These are phyloP conservation scores for Astrephomene gubernaculifera DNA, from an alignment of 139 green algal species.

Conservation along the genomic window DNA sequence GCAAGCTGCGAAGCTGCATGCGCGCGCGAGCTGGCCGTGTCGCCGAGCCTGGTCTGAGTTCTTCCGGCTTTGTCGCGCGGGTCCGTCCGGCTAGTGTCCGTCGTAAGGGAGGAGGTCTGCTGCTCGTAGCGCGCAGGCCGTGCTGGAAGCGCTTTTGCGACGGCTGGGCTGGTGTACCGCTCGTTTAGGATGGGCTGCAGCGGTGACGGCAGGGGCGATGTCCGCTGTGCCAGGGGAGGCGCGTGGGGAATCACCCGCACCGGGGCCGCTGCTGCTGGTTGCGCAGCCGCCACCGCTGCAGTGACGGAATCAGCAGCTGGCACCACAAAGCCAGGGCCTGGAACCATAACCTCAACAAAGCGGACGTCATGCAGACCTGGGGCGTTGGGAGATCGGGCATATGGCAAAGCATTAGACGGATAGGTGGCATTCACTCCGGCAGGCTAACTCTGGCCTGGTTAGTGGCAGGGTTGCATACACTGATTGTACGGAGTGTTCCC, in stretches of 20 bases:
- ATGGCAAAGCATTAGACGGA: too few relatives aligned
- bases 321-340: not conserved
- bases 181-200: slow-evolving; percentile 27
- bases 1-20: not conserved
- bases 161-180: not conserved
- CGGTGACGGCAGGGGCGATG: slow-evolving; percentile 5
- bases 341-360: not conserved
- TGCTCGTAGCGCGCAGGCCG: slow-evolving; percentile 9
- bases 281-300: not conserved
- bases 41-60: not conserved
- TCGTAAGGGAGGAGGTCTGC: not conserved
- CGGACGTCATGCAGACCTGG: slow-evolving; percentile 51
- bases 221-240: not conserved
- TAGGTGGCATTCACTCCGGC: too few relatives aligned
- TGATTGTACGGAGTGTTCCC: too few relatives aligned
- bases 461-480: too few relatives aligned
- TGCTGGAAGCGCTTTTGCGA: not conserved
- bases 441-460: too few relatives aligned
- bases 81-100: not conserved
- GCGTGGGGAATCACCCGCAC: not conserved
- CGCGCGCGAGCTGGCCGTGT: slow-evolving; percentile 26
- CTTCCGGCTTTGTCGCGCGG: slow-evolving; percentile 4
- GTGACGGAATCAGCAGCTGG: not conserved
- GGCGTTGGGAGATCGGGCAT: too few relatives aligned
- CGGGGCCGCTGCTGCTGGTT: not conserved